A percentile compares a stretch with the other conserved stretches of the same genome.
phyloP scores from a whole-genome alignment of 805 yeast genomes.

The Huiozyma naganishii region DNA sequence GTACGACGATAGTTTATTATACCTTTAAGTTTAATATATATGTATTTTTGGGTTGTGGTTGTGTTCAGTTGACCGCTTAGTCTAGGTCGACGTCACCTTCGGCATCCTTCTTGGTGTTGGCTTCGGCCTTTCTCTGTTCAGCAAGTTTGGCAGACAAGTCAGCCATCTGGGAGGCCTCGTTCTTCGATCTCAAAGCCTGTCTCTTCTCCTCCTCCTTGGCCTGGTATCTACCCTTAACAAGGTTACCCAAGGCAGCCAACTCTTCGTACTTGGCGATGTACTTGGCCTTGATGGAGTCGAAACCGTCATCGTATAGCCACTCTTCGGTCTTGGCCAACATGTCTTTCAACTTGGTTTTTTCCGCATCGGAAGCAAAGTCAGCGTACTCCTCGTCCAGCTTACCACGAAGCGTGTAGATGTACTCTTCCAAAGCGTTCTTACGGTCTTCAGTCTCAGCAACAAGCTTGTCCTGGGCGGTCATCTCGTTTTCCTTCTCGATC shows the following conservation, averaged over 20 bases:
- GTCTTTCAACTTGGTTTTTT: conserved; percentile 66
- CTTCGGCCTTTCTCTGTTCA: conserved; percentile 57
- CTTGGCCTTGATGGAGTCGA: conserved; percentile 90
- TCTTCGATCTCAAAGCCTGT: conserved; percentile 75
- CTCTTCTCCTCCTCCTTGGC: conserved; percentile 92
- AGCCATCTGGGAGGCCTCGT: conserved; percentile 77
- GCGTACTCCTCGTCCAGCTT: conserved; percentile 88
- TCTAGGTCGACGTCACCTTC: conserved; percentile 33
- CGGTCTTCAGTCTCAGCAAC: conserved; percentile 98
- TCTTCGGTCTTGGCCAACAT: conserved; percentile 84
- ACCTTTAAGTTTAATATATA: background rate
- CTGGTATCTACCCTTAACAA: conserved; percentile 89
- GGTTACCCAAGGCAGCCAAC: conserved; percentile 86
- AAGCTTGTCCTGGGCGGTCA: conserved; percentile 85
- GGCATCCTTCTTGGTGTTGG: conserved; percentile 27
- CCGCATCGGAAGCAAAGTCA: conserved; percentile 81
- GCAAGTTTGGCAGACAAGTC: conserved; percentile 76
- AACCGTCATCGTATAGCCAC: conserved; percentile 97
- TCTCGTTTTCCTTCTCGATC: conserved; percentile 74
- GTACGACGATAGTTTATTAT: too few species aligned
- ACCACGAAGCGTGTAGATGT: conserved; percentile 94
- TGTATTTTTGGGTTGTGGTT: background rate
- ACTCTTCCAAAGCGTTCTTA: conserved; percentile 96
- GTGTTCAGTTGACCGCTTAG: background rate
- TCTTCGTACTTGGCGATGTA: conserved; percentile 98